Conservation (phyloP, 1,284 basidiomycete species). For the Naganishia cerealis region DNA sequence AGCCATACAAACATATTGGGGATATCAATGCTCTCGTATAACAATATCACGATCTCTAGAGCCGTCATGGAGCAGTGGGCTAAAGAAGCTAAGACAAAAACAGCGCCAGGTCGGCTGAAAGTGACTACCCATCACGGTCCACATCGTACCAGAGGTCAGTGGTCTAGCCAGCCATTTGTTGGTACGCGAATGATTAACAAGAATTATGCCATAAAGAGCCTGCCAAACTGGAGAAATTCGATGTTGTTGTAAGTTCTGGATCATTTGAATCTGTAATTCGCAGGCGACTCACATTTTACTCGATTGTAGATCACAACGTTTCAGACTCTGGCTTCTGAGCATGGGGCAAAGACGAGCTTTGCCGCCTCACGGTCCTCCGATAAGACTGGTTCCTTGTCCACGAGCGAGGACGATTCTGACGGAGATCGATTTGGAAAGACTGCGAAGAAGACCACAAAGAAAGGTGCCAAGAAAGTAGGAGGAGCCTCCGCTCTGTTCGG, state of each 20-base stretch:
- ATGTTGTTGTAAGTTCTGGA: constrained; percentile 64
- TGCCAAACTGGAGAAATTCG: constrained; percentile 62
- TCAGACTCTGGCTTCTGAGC: constrained; percentile 72
- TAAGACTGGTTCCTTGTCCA: constrained; percentile 24
- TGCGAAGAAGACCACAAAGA: constrained; percentile 43
- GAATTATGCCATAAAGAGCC: constrained; percentile 58
- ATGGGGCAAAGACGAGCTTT: constrained; percentile 48
- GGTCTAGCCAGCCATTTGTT: background rate
- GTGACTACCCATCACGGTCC: constrained; percentile 82
- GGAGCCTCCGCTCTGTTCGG: constrained; percentile 63
- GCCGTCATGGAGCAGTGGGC: constrained; percentile 91
- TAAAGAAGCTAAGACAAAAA: constrained; percentile 77
- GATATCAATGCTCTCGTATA: background rate
- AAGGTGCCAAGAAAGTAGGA: constrained; percentile 52
- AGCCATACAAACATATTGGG: background rate
- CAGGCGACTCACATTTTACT: background rate
- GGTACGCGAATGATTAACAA: background rate
- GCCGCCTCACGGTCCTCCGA: constrained; percentile 24
- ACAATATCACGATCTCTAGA: constrained; percentile 4
- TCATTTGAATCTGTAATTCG: background rate
- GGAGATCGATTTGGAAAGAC: constrained; percentile 41
- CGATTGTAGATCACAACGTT: constrained; percentile 69
- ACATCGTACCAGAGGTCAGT: constrained; percentile 65
- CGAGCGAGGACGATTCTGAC: constrained; percentile 35
- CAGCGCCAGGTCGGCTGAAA: constrained; percentile 60